Conservation (phyloP, 2,329 filamentous ascomycete genomes). For the Hypomyces perniciosus region DNA sequence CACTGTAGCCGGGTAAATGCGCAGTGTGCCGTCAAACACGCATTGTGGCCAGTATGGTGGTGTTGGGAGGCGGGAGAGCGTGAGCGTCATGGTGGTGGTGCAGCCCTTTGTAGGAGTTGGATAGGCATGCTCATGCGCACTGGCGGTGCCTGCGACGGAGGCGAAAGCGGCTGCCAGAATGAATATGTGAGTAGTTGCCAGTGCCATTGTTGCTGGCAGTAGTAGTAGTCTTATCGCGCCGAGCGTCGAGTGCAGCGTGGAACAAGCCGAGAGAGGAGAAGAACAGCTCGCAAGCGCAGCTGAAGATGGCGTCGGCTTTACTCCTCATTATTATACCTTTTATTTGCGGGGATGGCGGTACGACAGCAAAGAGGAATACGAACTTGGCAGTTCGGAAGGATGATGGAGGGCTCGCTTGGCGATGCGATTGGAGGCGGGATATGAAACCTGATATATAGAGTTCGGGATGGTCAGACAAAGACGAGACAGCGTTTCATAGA, state of each 20-base stretch:
- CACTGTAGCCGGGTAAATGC: slow-evolving; percentile 23
- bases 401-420: too few species aligned
- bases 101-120: slow-evolving; percentile 18
- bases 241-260: background rate
- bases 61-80: slow-evolving; percentile 18
- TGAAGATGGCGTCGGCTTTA: background rate
- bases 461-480: too few species aligned
- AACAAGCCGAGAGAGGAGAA: background rate
- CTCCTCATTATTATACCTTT: background rate
- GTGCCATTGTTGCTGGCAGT: background rate
- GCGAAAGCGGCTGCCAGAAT: background rate
- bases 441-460: too few species aligned
- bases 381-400: too few species aligned
- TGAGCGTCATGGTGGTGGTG: slow-evolving; percentile 22
- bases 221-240: background rate
- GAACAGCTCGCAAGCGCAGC: background rate
- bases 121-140: background rate
- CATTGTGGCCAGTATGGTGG: slow-evolving; percentile 26
- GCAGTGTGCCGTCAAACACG: slow-evolving; percentile 18
- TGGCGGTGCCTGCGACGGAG: background rate
- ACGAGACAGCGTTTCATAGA: too few species aligned
- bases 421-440: too few species aligned
- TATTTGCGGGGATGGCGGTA: background rate
- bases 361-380: background rate
- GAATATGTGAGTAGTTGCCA: background rate